phyloP scores from a whole-genome alignment of 2,329 filamentous ascomycete species.

The Fusarium devonianum region DNA sequence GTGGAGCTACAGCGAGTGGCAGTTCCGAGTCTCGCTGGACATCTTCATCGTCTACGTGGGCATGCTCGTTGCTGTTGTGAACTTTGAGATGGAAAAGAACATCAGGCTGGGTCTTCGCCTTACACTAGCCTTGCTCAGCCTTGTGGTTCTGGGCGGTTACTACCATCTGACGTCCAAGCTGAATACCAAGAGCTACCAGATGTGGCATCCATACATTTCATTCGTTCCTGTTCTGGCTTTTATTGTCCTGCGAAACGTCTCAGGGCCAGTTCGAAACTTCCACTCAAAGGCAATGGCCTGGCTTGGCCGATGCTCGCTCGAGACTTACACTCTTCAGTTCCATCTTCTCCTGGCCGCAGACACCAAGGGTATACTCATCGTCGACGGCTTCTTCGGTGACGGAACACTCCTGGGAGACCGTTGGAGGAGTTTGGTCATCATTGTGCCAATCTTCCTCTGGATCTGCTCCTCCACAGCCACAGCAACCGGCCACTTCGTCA shows the following conservation, averaged over 20 bases:
- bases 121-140: constrained; percentile 24
- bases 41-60: constrained; percentile 65
- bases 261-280: constrained; percentile 20
- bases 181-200: too few relatives aligned
- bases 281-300: constrained; percentile 55
- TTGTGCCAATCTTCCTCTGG: constrained; percentile 40
- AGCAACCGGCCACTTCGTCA: constrained; percentile 30
- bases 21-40: constrained; percentile 60
- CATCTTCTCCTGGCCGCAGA: constrained; percentile 69
- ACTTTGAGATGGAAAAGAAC: constrained; percentile 26
- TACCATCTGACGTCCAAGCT: constrained; percentile 41
- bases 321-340: constrained; percentile 66
- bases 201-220: constrained; percentile 59
- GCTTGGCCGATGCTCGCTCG: constrained; percentile 63
- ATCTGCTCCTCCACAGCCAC: constrained; percentile 31
- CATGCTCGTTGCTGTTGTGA: constrained; percentile 51
- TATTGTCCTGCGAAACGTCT: constrained; percentile 58
- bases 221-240: constrained; percentile 62
- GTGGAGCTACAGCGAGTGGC: constrained; percentile 57
- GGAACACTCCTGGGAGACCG: constrained; percentile 33
- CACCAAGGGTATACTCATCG: constrained; percentile 53
- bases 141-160: constrained; percentile 39
- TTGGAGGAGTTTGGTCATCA: constrained; percentile 36
- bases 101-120: constrained; percentile 24
- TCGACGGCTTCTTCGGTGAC: constrained; percentile 29